phyloP scores from a whole-genome alignment of 2,329 filamentous ascomycete genomes.

The Aureobasidium sp. region DNA sequence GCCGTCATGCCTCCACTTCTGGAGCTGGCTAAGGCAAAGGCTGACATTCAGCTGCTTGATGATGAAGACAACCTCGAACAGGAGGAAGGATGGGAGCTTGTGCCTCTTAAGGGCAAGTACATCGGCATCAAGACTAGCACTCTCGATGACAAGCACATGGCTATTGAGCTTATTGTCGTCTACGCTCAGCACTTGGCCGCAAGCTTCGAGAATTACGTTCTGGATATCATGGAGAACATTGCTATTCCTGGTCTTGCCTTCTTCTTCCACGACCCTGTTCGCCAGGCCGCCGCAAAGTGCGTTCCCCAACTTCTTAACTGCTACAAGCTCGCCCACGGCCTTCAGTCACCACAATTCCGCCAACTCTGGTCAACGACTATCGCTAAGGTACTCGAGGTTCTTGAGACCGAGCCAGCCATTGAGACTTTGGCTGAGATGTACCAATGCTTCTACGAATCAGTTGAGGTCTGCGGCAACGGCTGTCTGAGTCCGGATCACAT shows the following conservation, averaged over 20 bases:
- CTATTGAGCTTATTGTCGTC: conserved; percentile 95
- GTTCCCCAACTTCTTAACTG: conserved; percentile 89
- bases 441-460: conserved; percentile 97
- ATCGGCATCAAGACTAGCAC: conserved; percentile 97
- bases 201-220: conserved; percentile 84
- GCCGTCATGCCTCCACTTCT: conserved; percentile 92
- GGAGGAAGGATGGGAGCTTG: conserved; percentile 95
- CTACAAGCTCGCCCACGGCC: conserved; percentile 86
- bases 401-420: conserved; percentile 88
- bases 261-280: conserved; percentile 98
- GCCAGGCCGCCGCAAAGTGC: conserved; percentile 89
- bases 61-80: conserved; percentile 92
- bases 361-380: conserved; percentile 79
- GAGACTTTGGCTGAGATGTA: conserved; percentile 98
- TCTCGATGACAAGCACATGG: conserved; percentile 98
- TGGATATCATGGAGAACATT: conserved; percentile 93
- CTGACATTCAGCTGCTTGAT: conserved; percentile 91
- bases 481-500: conserved; percentile 74
- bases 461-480: conserved; percentile 85
- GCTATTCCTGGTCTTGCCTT: conserved; percentile 89
- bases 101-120: conserved; percentile 94
- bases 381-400: conserved; percentile 85
- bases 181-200: conserved; percentile 95
- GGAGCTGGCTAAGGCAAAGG: conserved; percentile 86
- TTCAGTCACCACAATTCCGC: conserved; percentile 69